A percentile compares a stretch with the other conserved stretches of the same genome.
These are phyloP conservation scores for Trichoderma sp. DNA, from an alignment of 2,329 filamentous ascomycete genomes.

Conservation along the genomic window DNA sequence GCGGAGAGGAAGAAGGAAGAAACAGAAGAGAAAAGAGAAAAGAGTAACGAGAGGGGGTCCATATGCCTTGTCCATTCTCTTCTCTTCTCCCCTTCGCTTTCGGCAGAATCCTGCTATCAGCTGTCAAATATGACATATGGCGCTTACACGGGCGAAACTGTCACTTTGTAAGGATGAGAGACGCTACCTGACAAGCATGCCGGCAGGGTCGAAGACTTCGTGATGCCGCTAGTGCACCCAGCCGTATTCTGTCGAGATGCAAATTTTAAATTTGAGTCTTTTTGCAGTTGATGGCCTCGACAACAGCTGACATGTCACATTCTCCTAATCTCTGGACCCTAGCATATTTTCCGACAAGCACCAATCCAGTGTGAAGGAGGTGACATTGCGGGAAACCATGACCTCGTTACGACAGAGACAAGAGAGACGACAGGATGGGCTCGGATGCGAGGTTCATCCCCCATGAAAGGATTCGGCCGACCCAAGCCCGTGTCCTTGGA, in stretches of 20 bases:
- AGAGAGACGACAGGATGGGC: neutral
- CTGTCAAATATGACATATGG: conserved; percentile 8
- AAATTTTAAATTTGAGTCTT: conserved; percentile 7
- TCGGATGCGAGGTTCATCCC: conserved; percentile 14
- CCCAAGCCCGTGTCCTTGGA: conserved; percentile 38
- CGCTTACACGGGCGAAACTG: neutral
- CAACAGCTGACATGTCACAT: conserved; percentile 15
- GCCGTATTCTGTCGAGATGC: conserved; percentile 8
- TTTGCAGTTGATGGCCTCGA: neutral
- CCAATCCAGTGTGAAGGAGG: neutral
- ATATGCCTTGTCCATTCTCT: neutral
- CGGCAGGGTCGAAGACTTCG: neutral
- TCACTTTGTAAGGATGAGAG: neutral
- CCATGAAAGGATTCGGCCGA: conserved; percentile 28
- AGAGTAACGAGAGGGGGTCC: neutral
- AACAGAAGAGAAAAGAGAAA: neutral
- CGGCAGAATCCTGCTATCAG: neutral
- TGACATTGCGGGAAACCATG: neutral
- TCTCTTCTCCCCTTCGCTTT: neutral
- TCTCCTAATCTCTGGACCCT: neutral
- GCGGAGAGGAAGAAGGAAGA: neutral
- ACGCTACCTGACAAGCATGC: neutral
- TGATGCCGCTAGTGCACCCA: neutral
- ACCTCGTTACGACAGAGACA: neutral
- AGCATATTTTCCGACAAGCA: conserved; percentile 1